phyloP scores from a whole-genome alignment of 2,329 filamentous ascomycete species.

The Elsinoe australis region DNA sequence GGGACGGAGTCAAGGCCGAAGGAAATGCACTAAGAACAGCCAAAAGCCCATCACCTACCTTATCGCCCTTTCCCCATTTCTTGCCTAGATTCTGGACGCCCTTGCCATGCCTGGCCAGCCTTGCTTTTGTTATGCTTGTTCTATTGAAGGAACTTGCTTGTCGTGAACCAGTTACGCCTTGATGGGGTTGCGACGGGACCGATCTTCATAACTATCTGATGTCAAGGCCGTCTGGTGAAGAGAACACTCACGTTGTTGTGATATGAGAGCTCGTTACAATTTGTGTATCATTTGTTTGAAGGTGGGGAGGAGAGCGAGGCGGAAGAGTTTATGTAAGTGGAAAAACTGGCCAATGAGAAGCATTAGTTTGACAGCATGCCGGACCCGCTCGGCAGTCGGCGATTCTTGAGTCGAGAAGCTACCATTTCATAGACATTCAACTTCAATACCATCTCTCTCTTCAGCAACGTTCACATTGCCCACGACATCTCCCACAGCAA shows the following conservation, averaged over 20 bases:
- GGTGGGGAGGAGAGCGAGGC: no score
- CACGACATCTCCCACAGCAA: not conserved
- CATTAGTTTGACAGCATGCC: not conserved
- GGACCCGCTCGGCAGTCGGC: slow-evolving; percentile 10
- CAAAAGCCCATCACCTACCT: not conserved
- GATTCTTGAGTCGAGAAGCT: slow-evolving; percentile 13
- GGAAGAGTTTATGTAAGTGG: no score
- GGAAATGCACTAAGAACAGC: not conserved
- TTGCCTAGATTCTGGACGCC: not conserved
- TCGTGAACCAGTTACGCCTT: not conserved
- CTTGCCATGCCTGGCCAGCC: slow-evolving; percentile 1
- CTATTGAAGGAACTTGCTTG: not conserved
- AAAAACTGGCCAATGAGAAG: not conserved
- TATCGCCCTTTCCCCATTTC: no score
- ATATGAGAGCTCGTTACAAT: no score
- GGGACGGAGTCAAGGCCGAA: not conserved
- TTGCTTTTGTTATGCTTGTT: not conserved
- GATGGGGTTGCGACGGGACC: no score
- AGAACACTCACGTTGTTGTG: no score
- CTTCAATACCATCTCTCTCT: not conserved
- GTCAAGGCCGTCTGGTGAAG: no score
- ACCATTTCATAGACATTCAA: slow-evolving; percentile 18
- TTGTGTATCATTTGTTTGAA: no score
- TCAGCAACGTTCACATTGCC: not conserved
- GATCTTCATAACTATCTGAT: no score